Evolutionary conservation across 805 yeast genomes (phyloP), one percentile per base, ranked within the genome.

Genomic region (Saturnispora halmiae): DNA sequence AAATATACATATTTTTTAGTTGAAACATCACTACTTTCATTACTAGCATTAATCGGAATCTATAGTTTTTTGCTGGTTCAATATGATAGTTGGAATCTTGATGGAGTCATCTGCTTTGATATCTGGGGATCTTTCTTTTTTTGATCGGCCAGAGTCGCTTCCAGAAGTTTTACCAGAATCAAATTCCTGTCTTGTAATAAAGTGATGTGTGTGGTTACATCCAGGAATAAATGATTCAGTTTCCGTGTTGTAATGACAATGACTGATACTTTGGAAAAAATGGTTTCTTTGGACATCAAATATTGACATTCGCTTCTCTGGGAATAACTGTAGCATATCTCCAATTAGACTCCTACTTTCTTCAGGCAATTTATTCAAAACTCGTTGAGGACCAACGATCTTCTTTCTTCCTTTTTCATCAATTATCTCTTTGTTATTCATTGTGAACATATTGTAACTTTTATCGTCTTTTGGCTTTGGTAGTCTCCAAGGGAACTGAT

Each of bases 401-500:
- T 46, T 51, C 33, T 48, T 49, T 14, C 47, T 46, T 22, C 59
- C 59, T 19, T 45, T 43, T 27, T 52, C 54, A 43, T 57, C 63
- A 20, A 47, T 42, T 8, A 47, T 41, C 34, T 52, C 60, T 4
- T 48, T 41, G 2, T 55, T 45, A 21, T 44, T 48, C 22, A 52
- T 44, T n/a, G 70, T 62, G 55, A 81, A 90, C 46, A 84, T 69
- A 43, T 76, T 71, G 65, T 72, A 90, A 4, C 92, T 78, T 40
- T 77, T 77, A 58, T 88, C 96, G 6, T 75, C 65, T 21, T 16
- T 39, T 20, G 65, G 61, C 49, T 80, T 78, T n/a, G 96, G 96
- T 2, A 88, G 73, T 58, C 86, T 86, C 98, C 98, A 90, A 1
- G 98, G 97, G 62, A 90, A 90, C 45, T 95, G 64, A 50, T 82